A percentile compares a stretch with the other conserved stretches of the same genome.
Evolutionary conservation across 83 land plant species (phyloP).

Genomic region (Picea mariana): DNA sequence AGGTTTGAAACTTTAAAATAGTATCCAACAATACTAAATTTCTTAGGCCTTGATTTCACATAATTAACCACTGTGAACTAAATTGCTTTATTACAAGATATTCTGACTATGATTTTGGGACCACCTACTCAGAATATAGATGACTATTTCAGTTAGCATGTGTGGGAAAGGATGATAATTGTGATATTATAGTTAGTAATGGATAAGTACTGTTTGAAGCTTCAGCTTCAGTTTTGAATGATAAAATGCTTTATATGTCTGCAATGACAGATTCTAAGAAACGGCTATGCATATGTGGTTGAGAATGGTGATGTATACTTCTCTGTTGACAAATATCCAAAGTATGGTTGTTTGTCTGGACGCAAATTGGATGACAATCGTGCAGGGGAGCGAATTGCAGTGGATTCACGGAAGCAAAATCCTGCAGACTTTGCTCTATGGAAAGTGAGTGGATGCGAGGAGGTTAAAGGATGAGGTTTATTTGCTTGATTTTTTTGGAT

Average conservation of each 20-base stretch:
- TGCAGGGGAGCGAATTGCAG: conserved; percentile 95
- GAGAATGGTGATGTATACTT: conserved; percentile 91
- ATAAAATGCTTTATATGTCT: conserved; percentile 8
- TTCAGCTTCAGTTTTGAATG: neutral
- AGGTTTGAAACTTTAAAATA: neutral
- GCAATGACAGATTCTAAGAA: conserved; percentile 60
- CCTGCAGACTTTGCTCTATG: conserved; percentile 98
- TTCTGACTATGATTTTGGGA: neutral
- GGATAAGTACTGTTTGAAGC: neutral
- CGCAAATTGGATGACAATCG: conserved; percentile 85
- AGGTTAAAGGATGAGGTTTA: neutral
- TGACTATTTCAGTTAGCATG: conserved; percentile 8
- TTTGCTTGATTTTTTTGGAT: neutral
- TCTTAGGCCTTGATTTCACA: neutral
- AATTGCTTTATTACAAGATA: neutral
- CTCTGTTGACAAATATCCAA: conserved; percentile 70
- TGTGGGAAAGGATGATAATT: neutral
- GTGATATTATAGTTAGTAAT: neutral
- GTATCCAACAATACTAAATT: neutral
- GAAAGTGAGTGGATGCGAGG: conserved; percentile 67
- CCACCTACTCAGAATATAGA: neutral
- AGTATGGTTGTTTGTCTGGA: conserved; percentile 86
- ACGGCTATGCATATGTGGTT: conserved; percentile 78
- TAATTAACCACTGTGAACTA: too few relatives aligned
- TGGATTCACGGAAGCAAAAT: conserved; percentile 81